Base-by-base conservation (phyloP, 2,329 filamentous ascomycete genomes). In the Daldinia eschscholtzii region DNA sequence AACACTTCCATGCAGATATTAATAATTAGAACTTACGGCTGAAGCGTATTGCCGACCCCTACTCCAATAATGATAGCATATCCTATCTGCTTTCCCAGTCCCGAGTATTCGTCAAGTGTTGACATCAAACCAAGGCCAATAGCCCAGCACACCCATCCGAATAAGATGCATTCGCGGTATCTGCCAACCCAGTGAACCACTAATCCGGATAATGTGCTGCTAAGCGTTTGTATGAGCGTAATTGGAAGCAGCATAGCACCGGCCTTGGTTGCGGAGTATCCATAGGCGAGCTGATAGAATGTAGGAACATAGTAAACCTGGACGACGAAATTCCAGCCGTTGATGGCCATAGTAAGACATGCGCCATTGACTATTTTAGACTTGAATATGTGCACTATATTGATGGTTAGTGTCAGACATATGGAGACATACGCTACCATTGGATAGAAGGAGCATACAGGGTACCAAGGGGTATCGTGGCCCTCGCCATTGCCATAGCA, bases 241-340 rank as follows among this genome's bases (percentile, higher is more conserved):
- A 81, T 79, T 7, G 80, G 81, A 0, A 84, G 76, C 4, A 85
- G 72, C 72, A 84, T 80, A 0, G 80, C 80, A 26, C 80, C 82
- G 0, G 82, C 77, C 52, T 79, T 80, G 3, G 82, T 82, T 1
- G 81, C 80, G 0, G 79, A 81, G 70, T 83, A 84, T 20, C 77
- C 79, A 61, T 82, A 84, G 1, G 79, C 80, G 10, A 84, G 80
- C 59, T 84, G 83, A 67, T 85, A 84, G 67, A 84, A 84, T 0
- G 80, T 79, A 0, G 81, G 81, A 4, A 84, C 80, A 64, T 82
- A 85, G 69, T 85, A 86, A 6, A 86, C 78, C 68, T 88, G 86
- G n/a, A 86, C 83, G 26, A 88, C 79, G 62, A 87, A 87, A 70
- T 87, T 87, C 86, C 86, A 88, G 3, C 86, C 86, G 57, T 88